These are phyloP conservation scores for Fusarium robinianum DNA, from an alignment of 2,329 filamentous ascomycete species.

Conservation along the genomic window DNA sequence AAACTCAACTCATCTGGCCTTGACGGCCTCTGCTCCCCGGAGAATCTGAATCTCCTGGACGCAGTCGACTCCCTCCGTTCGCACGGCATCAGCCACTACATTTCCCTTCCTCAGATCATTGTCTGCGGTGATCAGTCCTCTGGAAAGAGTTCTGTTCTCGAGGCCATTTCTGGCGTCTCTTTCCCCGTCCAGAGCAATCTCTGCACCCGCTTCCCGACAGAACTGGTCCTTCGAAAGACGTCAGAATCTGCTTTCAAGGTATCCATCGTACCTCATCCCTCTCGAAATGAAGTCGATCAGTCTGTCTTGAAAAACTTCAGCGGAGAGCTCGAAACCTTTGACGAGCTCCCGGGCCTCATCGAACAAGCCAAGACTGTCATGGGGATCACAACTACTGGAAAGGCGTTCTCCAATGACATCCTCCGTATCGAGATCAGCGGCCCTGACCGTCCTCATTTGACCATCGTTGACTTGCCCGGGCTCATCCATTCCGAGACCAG, in stretches of 20 bases:
- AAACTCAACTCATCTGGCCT: conserved; percentile 5
- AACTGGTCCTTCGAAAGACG: conserved; percentile 57
- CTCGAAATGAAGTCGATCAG: conserved; percentile 33
- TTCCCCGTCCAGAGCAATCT: conserved; percentile 62
- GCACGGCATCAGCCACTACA: conserved; percentile 38
- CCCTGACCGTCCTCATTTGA: conserved; percentile 57
- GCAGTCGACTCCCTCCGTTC: conserved; percentile 42
- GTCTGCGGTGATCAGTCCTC: conserved; percentile 63
- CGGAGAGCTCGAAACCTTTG: conserved; percentile 17
- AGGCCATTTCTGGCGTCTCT: conserved; percentile 63
- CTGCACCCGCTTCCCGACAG: conserved; percentile 65
- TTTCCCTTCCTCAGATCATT: conserved; percentile 51
- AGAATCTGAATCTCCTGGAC: conserved; percentile 34
- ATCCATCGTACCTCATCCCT: conserved; percentile 39
- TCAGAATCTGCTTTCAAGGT: conserved; percentile 41
- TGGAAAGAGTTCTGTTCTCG: conserved; percentile 66
- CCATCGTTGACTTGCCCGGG: conserved; percentile 64
- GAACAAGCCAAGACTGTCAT: conserved; percentile 51
- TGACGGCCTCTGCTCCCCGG: conserved; percentile 19
- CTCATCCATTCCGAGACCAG: conserved; percentile 55
- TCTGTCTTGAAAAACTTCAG: conserved; percentile 34
- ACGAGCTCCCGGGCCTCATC: conserved; percentile 39
- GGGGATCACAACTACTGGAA: conserved; percentile 47
- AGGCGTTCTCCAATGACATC: conserved; percentile 52
- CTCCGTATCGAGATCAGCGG: conserved; percentile 56